phyloP scores from a whole-genome alignment of 2,329 filamentous ascomycete genomes.

The Fusarium mangiferae region DNA sequence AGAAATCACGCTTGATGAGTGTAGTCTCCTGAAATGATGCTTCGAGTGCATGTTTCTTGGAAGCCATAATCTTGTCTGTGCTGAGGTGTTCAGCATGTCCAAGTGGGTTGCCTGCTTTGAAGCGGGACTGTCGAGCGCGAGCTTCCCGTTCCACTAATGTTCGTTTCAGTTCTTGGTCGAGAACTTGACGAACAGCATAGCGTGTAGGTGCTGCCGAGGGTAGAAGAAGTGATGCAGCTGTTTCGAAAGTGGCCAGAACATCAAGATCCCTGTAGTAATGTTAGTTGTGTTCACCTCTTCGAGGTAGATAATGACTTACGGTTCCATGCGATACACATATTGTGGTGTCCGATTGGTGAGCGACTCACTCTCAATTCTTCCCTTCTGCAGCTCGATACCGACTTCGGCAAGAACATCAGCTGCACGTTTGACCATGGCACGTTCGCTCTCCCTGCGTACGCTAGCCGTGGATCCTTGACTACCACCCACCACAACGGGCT shows the following conservation, averaged over 20 bases:
- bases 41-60: constrained; percentile 48
- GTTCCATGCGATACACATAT: constrained; percentile 95
- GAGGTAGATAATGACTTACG: constrained; percentile 65
- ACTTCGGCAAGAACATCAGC: constrained; percentile 86
- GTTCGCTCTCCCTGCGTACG: constrained; percentile 88
- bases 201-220: constrained; percentile 76
- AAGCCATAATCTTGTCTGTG: constrained; percentile 50
- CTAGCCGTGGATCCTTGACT: constrained; percentile 77
- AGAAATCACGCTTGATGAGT: constrained; percentile 81
- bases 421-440: constrained; percentile 80
- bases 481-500: constrained; percentile 84
- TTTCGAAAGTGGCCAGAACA: constrained; percentile 78
- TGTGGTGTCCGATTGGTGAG: constrained; percentile 67
- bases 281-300: constrained; percentile 14
- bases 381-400: constrained; percentile 82
- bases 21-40: constrained; percentile 50
- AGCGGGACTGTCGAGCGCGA: constrained; percentile 72
- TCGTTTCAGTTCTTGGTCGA: constrained; percentile 89
- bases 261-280: constrained; percentile 71
- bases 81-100: constrained; percentile 40
- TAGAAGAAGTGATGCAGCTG: constrained; percentile 65
- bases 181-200: constrained; percentile 92
- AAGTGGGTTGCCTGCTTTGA: constrained; percentile 59
- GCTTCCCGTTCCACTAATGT: constrained; percentile 74
- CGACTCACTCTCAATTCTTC: constrained; percentile 78